Base-by-base conservation (phyloP, 345 rosid genomes). In the Bruguiera sexangula region DNA sequence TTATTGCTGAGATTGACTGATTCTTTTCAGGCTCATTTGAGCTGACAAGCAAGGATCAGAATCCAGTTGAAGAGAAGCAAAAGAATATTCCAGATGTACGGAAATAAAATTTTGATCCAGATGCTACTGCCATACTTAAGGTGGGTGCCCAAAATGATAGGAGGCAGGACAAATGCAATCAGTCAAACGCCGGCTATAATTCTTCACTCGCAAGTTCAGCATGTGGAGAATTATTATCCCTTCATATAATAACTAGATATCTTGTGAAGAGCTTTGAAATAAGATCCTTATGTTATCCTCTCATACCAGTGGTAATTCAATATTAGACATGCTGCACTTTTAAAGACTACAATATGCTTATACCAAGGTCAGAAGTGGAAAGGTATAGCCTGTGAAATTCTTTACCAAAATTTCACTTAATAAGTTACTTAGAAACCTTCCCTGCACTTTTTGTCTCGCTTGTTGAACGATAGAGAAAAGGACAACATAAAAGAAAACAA, bases 71-170 rank as follows among this genome's bases (percentile, higher is more conserved):
- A 50, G 67, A 27, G 69, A 76, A 67, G 66, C 65, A 66, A 61
- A 65, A 69, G 29, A 54, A 26, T 46, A 57, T 57, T 68, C 56
- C 39, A 58, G 74, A 61, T 34, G 75, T 56, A 62, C 69, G 55
- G 4, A 67, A 36, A 56, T 68, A 68, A 66, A 78, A 67, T 50
- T 56, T 70, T 73, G 79, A 78, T 74, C 71, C 68, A 60, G 73
- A 65, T n/a, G 21, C 61, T 43, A 32, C 72, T 46, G 24, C 48
- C 21, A 6, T 21, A 26, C 19, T 43, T 43, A 13, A 43, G 52
- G 67, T 57, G 32, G 62, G 62, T 43, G 60, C 51, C 48, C 58
- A 67, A 75, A 72, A 34, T 52, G 57, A 21, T 27, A 36, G 64
- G 60, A 36, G 16, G 60, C 58, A 31, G 21, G 54, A 37, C 62